phyloP scores from a whole-genome alignment of 495 filamentous ascomycete genomes.

The Penicillium maclennaniae region DNA sequence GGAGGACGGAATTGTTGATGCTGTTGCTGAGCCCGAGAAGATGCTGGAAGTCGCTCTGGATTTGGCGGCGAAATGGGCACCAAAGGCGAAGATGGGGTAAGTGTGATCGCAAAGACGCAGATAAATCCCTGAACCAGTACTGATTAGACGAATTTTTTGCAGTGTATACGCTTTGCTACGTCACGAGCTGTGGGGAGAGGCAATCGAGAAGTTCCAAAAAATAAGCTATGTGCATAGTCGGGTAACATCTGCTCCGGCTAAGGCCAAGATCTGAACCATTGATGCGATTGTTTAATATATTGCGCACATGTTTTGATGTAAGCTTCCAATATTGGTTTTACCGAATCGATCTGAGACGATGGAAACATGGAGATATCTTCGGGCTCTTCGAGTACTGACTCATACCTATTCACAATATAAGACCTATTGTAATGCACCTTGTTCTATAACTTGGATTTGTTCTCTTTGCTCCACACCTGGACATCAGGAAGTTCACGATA shows the following conservation, averaged over 20 bases:
- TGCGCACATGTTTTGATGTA: neutral
- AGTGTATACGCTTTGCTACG: constrained; percentile 45
- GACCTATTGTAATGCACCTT: neutral
- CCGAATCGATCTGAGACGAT: too few relatives aligned
- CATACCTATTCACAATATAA: neutral
- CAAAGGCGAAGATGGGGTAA: constrained; percentile 47
- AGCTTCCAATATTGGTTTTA: too few relatives aligned
- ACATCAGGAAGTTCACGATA: constrained; percentile 32
- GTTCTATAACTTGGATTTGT: constrained; percentile 12
- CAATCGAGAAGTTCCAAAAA: constrained; percentile 40
- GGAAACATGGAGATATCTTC: neutral
- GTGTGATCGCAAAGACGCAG: neutral
- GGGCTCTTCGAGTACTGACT: neutral
- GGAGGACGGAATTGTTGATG: constrained; percentile 48
- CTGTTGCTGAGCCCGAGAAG: constrained; percentile 39
- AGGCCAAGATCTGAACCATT: constrained; percentile 28
- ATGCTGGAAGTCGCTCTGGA: constrained; percentile 45
- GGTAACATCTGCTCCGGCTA: constrained; percentile 25
- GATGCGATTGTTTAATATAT: neutral
- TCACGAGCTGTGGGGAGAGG: constrained; percentile 50
- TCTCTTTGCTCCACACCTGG: constrained; percentile 36
- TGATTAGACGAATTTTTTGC: neutral
- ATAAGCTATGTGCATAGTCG: constrained; percentile 51
- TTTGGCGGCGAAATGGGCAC: constrained; percentile 36
- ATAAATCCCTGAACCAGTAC: neutral